A percentile compares a stretch with the other conserved stretches of the same genome.
Evolutionary conservation across 257 asterid species (phyloP).

Genomic region (Scutellaria minor): DNA sequence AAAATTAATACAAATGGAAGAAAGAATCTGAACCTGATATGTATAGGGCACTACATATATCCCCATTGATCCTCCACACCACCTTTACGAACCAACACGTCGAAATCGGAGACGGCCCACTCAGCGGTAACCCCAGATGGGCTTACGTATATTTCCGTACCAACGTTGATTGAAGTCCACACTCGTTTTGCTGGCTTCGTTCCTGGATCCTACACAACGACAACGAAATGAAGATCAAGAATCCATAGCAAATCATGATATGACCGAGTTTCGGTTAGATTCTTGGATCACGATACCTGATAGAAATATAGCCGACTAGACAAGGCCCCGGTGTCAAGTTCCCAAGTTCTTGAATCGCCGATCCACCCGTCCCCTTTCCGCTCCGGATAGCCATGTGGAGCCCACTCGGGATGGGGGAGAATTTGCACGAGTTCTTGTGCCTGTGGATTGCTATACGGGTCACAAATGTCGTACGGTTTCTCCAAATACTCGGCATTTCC

Average conservation of each 20-base stretch:
- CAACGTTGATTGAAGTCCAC: slow-evolving; percentile 82
- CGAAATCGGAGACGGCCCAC: slow-evolving; percentile 82
- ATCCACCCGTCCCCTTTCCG: slow-evolving; percentile 84
- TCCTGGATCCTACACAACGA: slow-evolving; percentile 72
- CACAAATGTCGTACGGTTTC: slow-evolving; percentile 78
- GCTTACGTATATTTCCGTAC: slow-evolving; percentile 80
- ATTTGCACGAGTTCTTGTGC: slow-evolving; percentile 87
- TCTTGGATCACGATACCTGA: slow-evolving; percentile 51
- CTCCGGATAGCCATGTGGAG: slow-evolving; percentile 76
- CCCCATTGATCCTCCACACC: slow-evolving; percentile 28
- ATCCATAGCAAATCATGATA: no score
- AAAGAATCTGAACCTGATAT: background rate
- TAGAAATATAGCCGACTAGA: slow-evolving; percentile 80
- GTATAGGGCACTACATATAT: slow-evolving; percentile 23
- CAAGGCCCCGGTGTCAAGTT: slow-evolving; percentile 71
- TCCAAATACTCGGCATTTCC: slow-evolving; percentile 72
- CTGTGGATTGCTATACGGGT: slow-evolving; percentile 91
- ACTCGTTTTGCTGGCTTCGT: slow-evolving; percentile 72
- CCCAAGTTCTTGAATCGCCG: slow-evolving; percentile 80
- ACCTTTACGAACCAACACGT: slow-evolving; percentile 55
- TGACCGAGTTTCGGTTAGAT: background rate
- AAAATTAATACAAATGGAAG: background rate
- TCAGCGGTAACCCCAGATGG: slow-evolving; percentile 67
- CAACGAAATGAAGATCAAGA: no score
- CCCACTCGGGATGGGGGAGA: slow-evolving; percentile 93